Percentiles rank a stretch among this genome's conserved stretches.
Evolutionary conservation across 176 grass and related monocot species (phyloP).

Genomic region (Secale cereale): DNA sequence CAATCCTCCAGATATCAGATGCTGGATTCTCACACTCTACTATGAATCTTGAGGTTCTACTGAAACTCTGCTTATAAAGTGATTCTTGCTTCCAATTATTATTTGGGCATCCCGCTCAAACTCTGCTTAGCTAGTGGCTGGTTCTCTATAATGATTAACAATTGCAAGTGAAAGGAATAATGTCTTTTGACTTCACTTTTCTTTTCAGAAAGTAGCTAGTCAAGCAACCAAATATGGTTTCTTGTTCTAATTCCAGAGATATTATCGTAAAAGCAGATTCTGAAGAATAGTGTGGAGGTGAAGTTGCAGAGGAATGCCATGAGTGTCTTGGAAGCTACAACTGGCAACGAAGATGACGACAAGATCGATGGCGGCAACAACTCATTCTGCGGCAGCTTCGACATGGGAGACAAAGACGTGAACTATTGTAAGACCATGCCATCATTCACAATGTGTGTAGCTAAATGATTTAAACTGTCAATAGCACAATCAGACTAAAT

Average conservation of each 20-base stretch:
- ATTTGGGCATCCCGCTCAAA: not conserved
- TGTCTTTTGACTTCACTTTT: not conserved
- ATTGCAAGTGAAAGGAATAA: not conserved
- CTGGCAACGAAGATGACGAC: constrained; percentile 44
- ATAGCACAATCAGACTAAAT: not conserved
- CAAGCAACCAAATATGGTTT: not conserved
- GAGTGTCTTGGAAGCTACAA: constrained; percentile 79
- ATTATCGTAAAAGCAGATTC: constrained; percentile 38
- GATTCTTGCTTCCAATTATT: not conserved
- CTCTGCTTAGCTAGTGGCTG: not conserved
- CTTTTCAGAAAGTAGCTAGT: not conserved
- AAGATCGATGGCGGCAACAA: constrained; percentile 46
- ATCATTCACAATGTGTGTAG: not conserved
- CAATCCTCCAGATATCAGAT: no score
- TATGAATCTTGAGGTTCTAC: no score
- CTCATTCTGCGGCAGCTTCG: constrained; percentile 72
- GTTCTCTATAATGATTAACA: not conserved
- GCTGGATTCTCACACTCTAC: no score
- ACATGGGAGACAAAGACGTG: constrained; percentile 60
- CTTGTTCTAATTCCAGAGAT: not conserved
- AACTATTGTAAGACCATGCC: constrained; percentile 54
- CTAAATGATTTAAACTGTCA: not conserved
- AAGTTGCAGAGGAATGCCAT: constrained; percentile 87
- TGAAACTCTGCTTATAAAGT: no score
- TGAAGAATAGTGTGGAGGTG: constrained; percentile 87